Conservation (phyloP, 495 filamentous ascomycete species). For the Venustampulla echinocandica region DNA sequence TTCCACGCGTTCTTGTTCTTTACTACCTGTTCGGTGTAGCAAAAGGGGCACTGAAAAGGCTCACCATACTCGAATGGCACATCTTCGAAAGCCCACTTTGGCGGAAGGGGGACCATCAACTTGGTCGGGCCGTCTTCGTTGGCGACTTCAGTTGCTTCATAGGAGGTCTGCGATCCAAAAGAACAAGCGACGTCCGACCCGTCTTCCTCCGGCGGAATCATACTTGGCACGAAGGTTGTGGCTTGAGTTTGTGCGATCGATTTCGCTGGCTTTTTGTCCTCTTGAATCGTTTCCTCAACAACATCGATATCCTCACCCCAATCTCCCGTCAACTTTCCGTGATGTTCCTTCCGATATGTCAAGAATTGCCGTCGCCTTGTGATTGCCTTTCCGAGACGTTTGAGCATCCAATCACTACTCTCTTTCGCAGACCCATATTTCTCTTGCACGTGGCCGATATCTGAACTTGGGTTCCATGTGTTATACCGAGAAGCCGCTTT, state of each 20-base stretch:
- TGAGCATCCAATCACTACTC: constrained; percentile 15
- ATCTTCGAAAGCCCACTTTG: constrained; percentile 12
- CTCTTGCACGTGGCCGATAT: constrained; percentile 22
- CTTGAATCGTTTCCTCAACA: constrained; percentile 6
- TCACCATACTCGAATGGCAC: constrained; percentile 13
- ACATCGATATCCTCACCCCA: constrained; percentile 11
- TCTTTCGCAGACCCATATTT: constrained; percentile 8
- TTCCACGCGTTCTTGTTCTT: constrained; percentile 27
- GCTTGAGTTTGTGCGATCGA: constrained; percentile 14
- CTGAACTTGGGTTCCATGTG: constrained; percentile 20
- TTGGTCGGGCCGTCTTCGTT: neutral
- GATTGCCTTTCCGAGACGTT: constrained; percentile 34
- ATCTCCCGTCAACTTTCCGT: constrained; percentile 27
- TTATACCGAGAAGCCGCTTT: constrained; percentile 21
- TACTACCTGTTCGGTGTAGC: constrained; percentile 25
- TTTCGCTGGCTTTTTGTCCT: constrained; percentile 11
- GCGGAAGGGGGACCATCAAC: constrained; percentile 10
- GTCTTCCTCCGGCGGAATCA: neutral
- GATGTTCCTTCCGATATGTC: constrained; percentile 33
- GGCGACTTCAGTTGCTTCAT: constrained; percentile 7
- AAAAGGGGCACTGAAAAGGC: constrained; percentile 31
- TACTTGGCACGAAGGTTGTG: constrained; percentile 11
- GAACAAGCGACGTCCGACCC: constrained; percentile 4
- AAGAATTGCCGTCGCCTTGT: constrained; percentile 34
- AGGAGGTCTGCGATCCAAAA: constrained; percentile 20